Evolutionary conservation across 164 flowering plant genomes (phyloP).

Genomic region (Nelumbo lutea): DNA sequence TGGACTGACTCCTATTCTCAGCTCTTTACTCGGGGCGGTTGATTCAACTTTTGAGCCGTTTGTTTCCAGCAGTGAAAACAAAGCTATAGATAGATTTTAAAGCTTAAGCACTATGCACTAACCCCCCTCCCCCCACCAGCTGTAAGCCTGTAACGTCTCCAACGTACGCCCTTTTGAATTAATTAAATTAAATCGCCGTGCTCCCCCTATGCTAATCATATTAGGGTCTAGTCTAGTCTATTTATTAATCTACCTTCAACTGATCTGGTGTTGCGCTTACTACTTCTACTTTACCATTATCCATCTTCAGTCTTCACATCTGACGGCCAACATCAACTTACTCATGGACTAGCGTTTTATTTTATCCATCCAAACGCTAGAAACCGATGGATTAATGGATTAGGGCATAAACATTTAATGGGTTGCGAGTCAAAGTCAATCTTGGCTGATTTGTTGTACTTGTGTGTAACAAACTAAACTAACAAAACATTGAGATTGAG

Average conservation of each 20-base stretch:
- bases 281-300: no score
- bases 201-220: constrained; percentile 28
- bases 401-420: no score
- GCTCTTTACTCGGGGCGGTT: neutral
- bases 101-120: no score
- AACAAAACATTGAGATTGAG: no score
- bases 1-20: constrained; percentile 16
- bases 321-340: no score
- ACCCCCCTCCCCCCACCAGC: constrained; percentile 19
- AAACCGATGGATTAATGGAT: no score
- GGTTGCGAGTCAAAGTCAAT: no score
- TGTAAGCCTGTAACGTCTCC: constrained; percentile 27
- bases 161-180: constrained; percentile 19
- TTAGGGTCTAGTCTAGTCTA: constrained; percentile 21
- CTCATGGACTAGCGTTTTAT: no score
- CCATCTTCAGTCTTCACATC: no score
- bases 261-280: neutral
- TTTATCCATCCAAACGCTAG: no score
- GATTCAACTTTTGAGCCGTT: constrained; percentile 23
- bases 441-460: no score
- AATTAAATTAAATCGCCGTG: constrained; percentile 25
- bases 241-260: neutral
- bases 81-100: constrained; percentile 12
- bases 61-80: constrained; percentile 6
- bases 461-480: no score